Evolutionary conservation across 345 rosid genomes (phyloP).

Genomic region (Fremontodendron californicum): DNA sequence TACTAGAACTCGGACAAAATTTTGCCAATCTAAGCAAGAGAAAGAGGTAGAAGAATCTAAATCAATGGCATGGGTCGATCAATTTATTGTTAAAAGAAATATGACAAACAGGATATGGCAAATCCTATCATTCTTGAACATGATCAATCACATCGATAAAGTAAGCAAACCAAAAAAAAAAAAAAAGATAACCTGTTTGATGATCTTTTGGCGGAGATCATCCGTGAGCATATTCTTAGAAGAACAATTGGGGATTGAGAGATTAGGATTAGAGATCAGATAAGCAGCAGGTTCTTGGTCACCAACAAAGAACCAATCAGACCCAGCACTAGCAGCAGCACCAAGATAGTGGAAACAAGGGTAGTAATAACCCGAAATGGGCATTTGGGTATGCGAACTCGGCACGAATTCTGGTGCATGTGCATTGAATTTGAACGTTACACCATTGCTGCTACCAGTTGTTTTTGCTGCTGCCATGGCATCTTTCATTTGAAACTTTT

Average conservation of each 20-base stretch:
- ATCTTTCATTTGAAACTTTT: slow-evolving; percentile 3
- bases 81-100: background rate
- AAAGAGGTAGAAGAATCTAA: no score
- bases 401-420: slow-evolving; percentile 93
- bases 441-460: slow-evolving; percentile 23
- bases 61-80: no score
- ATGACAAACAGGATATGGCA: background rate
- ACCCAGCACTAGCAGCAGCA: slow-evolving; percentile 35
- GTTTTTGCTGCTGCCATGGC: slow-evolving; percentile 23
- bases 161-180: background rate
- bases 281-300: slow-evolving; percentile 58
- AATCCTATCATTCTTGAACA: background rate
- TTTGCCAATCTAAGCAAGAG: no score
- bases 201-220: slow-evolving; percentile 74
- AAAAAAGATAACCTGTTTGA: slow-evolving; percentile 62
- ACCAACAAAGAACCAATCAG: slow-evolving; percentile 82
- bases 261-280: slow-evolving; percentile 49
- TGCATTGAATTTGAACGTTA: slow-evolving; percentile 80
- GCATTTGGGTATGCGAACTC: slow-evolving; percentile 47
- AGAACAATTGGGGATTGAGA: slow-evolving; percentile 41
- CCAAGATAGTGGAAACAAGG: slow-evolving; percentile 65
- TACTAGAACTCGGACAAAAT: no score
- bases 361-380: slow-evolving; percentile 58
- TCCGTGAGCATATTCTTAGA: slow-evolving; percentile 55
- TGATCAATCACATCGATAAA: background rate